Conservation (phyloP, 768 basidiomycete species). For the Favolaschia claudopus region DNA sequence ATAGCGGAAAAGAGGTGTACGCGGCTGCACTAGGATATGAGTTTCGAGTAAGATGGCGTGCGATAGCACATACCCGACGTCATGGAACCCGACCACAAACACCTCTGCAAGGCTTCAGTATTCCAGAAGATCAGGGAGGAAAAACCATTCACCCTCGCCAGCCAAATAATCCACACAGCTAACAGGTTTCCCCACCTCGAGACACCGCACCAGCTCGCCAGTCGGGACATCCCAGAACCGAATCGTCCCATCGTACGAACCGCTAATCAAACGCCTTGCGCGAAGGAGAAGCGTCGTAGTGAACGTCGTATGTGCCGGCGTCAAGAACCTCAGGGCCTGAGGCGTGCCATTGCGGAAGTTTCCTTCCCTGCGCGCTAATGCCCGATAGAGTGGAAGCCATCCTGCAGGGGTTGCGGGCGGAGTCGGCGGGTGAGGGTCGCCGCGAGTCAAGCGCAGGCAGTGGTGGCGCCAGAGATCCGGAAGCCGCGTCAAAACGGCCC, state of each 20-base stretch:
- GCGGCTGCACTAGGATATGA: constrained; percentile 56
- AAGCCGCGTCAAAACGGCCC: constrained; percentile 56
- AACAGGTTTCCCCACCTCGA: constrained; percentile 88
- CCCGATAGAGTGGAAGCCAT: constrained; percentile 82
- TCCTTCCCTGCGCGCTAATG: constrained; percentile 84
- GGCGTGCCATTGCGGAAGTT: constrained; percentile 83
- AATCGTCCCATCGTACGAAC: constrained; percentile 92
- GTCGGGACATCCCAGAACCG: constrained; percentile 88
- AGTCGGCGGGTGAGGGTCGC: constrained; percentile 72
- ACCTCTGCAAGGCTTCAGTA: constrained; percentile 60
- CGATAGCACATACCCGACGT: constrained; percentile 71
- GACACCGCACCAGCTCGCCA: constrained; percentile 71
- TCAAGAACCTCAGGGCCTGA: constrained; percentile 79
- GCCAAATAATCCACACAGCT: constrained; percentile 88
- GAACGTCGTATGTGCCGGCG: constrained; percentile 81
- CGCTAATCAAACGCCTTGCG: constrained; percentile 85
- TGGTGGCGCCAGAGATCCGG: constrained; percentile 82
- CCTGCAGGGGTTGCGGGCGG: constrained; percentile 71
- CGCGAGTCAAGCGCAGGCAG: constrained; percentile 74
- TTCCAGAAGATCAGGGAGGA: background rate
- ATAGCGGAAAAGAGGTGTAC: constrained; percentile 89
- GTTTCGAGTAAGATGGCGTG: background rate
- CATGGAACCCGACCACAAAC: constrained; percentile 92
- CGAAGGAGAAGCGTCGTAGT: constrained; percentile 82
- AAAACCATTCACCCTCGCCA: constrained; percentile 66